Evolutionary conservation across 2,329 filamentous ascomycete species (phyloP).

Genomic region (Stagonosporopsis chrysanthemi): DNA sequence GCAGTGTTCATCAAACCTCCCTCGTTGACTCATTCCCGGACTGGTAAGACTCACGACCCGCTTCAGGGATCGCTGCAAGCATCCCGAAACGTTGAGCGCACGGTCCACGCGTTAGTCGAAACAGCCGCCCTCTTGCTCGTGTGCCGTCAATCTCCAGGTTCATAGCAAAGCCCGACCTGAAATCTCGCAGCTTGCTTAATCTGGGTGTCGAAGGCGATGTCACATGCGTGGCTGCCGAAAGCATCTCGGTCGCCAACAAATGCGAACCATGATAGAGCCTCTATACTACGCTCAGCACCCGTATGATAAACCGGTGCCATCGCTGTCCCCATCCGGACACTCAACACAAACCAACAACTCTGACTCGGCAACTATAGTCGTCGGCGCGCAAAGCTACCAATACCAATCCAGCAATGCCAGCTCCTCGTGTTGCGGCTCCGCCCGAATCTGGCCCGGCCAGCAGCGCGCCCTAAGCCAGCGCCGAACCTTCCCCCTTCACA

Average conservation of each 20-base stretch:
- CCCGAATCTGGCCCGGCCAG: not conserved
- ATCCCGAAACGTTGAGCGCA: slow-evolving; percentile 17
- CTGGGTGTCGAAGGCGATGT: not conserved
- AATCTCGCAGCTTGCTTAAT: slow-evolving; percentile 12
- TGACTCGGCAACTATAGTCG: slow-evolving; percentile 4
- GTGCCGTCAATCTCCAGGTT: slow-evolving; percentile 19
- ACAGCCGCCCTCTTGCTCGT: slow-evolving; percentile 18
- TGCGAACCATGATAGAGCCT: not conserved
- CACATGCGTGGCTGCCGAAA: slow-evolving; percentile 9
- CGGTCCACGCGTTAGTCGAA: slow-evolving; percentile 18
- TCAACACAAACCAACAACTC: too few relatives aligned
- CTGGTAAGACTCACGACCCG: slow-evolving; percentile 14
- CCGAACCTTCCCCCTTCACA: slow-evolving; percentile 3
- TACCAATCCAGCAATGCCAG: not conserved
- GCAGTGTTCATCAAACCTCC: slow-evolving; percentile 4
- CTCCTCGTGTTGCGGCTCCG: slow-evolving; percentile 7
- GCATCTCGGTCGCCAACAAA: not conserved
- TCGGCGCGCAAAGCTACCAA: slow-evolving; percentile 2
- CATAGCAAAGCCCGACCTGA: not conserved
- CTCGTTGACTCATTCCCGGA: slow-evolving; percentile 3
- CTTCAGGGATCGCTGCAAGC: slow-evolving; percentile 17
- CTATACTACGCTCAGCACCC: not conserved
- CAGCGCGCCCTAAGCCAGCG: not conserved
- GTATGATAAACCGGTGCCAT: not conserved
- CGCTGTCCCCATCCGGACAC: not conserved